phyloP scores from a whole-genome alignment of 345 rosid species.

The Pistacia integerrima region DNA sequence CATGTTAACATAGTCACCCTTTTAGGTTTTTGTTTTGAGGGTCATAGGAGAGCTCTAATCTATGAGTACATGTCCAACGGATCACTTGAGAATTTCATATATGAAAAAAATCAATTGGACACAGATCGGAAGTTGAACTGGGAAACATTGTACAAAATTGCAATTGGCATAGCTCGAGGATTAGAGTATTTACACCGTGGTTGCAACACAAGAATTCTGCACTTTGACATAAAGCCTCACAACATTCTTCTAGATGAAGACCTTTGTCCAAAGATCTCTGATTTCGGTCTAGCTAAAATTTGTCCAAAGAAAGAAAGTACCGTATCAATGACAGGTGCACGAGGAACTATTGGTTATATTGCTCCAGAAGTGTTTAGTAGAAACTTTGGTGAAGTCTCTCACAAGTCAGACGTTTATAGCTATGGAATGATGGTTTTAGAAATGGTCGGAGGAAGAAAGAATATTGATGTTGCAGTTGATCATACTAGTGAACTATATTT shows the following conservation, averaged over 20 bases:
- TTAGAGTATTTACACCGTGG: slow-evolving; percentile 12
- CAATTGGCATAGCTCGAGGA: slow-evolving; percentile 7
- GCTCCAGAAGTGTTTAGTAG: not conserved
- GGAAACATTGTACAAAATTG: not conserved
- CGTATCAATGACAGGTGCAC: slow-evolving; percentile 2
- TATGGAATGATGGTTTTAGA: too few relatives aligned
- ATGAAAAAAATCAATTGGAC: not conserved
- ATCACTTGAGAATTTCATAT: slow-evolving; percentile 6
- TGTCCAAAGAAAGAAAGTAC: not conserved
- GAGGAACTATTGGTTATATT: not conserved
- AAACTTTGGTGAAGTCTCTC: too few relatives aligned
- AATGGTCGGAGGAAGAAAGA: too few relatives aligned
- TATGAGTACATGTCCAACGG: slow-evolving; percentile 5
- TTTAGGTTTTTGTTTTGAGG: slow-evolving; percentile 7
- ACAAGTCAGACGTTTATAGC: too few relatives aligned
- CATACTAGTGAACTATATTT: too few relatives aligned
- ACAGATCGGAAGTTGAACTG: not conserved
- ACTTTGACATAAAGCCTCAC: slow-evolving; percentile 13
- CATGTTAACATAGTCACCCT: slow-evolving; percentile 4
- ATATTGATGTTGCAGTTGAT: too few relatives aligned
- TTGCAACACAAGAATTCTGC: not conserved
- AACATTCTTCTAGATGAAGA: slow-evolving; percentile 2
- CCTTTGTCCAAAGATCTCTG: slow-evolving; percentile 8
- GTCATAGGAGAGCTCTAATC: not conserved
- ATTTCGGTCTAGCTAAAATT: not conserved